Conservation (phyloP, 2,329 filamentous ascomycete species). For the Xylariaceae sp. region DNA sequence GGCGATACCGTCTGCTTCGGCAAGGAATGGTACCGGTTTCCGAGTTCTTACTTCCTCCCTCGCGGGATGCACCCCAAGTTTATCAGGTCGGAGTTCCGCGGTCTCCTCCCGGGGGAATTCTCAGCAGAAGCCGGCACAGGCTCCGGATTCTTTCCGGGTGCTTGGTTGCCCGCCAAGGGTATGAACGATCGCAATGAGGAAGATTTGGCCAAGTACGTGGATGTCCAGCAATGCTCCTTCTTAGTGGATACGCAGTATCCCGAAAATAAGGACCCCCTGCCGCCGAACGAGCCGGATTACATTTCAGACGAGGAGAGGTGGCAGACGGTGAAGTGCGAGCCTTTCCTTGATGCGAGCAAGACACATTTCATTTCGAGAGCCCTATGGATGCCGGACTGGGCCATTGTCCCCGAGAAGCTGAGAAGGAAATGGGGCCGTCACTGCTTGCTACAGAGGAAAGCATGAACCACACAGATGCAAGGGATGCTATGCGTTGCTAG, state of each 20-base stretch:
- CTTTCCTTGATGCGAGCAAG: constrained; percentile 71
- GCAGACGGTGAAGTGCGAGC: constrained; percentile 67
- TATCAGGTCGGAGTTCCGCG: constrained; percentile 81
- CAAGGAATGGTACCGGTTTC: constrained; percentile 98
- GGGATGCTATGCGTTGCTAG: no score
- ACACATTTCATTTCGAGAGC: constrained; percentile 69
- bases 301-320: constrained; percentile 65
- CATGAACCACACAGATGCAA: no score
- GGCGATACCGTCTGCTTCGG: constrained; percentile 78
- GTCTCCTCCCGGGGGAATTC: constrained; percentile 86
- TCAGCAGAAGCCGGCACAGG: constrained; percentile 61
- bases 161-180: constrained; percentile 71
- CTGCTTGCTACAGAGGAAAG: constrained; percentile 65
- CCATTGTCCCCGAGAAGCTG: constrained; percentile 60
- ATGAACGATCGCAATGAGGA: constrained; percentile 92
- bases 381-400: constrained; percentile 71
- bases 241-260: constrained; percentile 83
- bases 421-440: constrained; percentile 80
- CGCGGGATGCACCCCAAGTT: constrained; percentile 81
- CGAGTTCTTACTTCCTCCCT: constrained; percentile 85
- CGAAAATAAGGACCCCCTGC: constrained; percentile 37
- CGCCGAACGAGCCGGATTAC: constrained; percentile 73
- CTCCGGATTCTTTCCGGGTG: constrained; percentile 72
- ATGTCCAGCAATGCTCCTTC: constrained; percentile 69
- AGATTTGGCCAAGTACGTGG: constrained; percentile 78